phyloP scores from a whole-genome alignment of 2,329 filamentous ascomycete genomes.

The Zymoseptoria tritici region DNA sequence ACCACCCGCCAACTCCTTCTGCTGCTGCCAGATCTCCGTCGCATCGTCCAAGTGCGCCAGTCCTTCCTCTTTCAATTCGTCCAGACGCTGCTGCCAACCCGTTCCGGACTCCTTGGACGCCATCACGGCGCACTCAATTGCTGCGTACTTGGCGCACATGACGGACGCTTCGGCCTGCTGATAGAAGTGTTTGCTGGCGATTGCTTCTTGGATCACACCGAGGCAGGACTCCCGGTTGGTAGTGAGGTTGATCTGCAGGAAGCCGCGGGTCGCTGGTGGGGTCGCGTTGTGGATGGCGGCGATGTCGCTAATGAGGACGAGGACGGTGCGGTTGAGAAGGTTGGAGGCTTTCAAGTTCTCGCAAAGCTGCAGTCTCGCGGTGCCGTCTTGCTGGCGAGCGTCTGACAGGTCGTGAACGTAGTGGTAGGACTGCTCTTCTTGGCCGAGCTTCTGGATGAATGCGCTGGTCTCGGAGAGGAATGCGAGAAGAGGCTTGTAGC shows the following conservation, averaged over 20 bases:
- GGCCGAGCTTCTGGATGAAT: conserved; percentile 28
- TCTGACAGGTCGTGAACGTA: conserved; percentile 39
- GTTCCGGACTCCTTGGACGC: neutral
- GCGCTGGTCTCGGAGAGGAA: conserved; percentile 18
- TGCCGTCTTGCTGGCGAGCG: conserved; percentile 10
- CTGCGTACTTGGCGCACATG: conserved; percentile 44
- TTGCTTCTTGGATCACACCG: conserved; percentile 35
- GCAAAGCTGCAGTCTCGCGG: conserved; percentile 24
- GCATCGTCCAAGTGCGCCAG: conserved; percentile 22
- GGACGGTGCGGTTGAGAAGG: conserved; percentile 45
- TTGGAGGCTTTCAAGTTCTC: conserved; percentile 36
- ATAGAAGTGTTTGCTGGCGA: conserved; percentile 29
- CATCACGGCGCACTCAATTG: conserved; percentile 33
- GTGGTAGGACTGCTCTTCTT: conserved; percentile 46
- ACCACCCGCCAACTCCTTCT: neutral
- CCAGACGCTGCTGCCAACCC: neutral
- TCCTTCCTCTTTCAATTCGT: conserved; percentile 13
- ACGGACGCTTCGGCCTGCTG: conserved; percentile 47
- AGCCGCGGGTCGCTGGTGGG: neutral
- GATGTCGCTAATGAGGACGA: conserved; percentile 42
- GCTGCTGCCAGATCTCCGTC: conserved; percentile 21
- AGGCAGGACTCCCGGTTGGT: conserved; percentile 35
- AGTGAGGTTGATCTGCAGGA: conserved; percentile 26
- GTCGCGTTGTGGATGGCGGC: conserved; percentile 19
- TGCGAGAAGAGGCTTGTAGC: conserved; percentile 4